These are phyloP conservation scores for Ogataea paraovalis DNA, from an alignment of 805 yeast genomes.

Conservation along the genomic window DNA sequence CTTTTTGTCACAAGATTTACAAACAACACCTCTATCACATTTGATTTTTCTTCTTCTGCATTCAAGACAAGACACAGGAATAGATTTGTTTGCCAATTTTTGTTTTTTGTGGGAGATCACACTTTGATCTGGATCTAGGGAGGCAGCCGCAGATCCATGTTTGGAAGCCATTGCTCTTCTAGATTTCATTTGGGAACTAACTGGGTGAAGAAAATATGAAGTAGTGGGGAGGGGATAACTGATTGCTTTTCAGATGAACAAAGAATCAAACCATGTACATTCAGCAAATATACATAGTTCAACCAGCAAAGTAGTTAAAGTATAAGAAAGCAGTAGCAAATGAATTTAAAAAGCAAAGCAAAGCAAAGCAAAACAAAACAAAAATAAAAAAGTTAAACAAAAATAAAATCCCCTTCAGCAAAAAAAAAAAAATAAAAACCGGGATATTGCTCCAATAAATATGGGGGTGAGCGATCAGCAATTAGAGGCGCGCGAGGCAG, in stretches of 20 bases:
- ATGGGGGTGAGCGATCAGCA: neutral
- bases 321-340: too few relatives aligned
- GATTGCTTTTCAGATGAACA: neutral
- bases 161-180: neutral
- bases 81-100: constrained; percentile 4
- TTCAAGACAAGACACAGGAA: constrained; percentile 32
- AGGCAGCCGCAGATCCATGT: neutral
- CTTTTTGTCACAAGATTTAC: constrained; percentile 39
- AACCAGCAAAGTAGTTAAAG: too few relatives aligned
- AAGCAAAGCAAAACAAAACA: neutral
- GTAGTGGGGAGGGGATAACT: neutral
- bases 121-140: neutral
- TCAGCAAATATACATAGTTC: neutral
- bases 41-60: constrained; percentile 33
- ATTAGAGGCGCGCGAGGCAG: neutral
- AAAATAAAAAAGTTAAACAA: neutral
- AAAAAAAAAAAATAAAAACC: neutral
- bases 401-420: neutral
- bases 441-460: neutral
- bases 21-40: constrained; percentile 34
- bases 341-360: neutral
- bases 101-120: neutral
- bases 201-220: neutral
- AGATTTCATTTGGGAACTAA: neutral
- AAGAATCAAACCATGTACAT: neutral